Conservation (phyloP, 331 rosid genomes). For the Cucumis variabilis region DNA sequence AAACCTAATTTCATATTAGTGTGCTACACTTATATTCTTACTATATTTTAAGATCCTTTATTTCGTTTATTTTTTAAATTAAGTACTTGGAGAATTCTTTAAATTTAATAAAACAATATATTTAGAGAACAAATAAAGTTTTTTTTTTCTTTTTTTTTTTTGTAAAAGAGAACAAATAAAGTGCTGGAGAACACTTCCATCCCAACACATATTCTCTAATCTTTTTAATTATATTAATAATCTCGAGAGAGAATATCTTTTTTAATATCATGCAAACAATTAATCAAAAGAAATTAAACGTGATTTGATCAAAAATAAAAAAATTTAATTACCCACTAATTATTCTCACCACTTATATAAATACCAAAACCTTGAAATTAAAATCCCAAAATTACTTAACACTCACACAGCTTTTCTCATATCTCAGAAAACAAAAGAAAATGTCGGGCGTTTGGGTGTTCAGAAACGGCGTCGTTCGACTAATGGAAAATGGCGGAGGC, state of each 20-base stretch:
- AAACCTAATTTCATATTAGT: background rate
- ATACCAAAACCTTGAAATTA: background rate
- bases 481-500: conserved; percentile 18
- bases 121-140: background rate
- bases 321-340: background rate
- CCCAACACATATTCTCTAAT: background rate
- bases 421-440: too few species aligned
- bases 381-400: background rate
- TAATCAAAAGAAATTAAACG: background rate
- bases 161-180: background rate
- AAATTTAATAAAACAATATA: background rate
- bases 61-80: background rate
- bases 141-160: too few species aligned
- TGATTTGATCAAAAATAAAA: background rate
- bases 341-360: background rate
- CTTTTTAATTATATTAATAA: too few species aligned
- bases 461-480: conserved; percentile 32
- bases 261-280: background rate
- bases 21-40: background rate
- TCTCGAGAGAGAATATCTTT: too few species aligned
- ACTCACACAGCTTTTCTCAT: too few species aligned
- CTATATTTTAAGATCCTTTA: background rate
- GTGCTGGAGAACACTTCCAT: background rate
- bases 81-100: background rate
- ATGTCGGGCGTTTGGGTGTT: conserved; percentile 41